Percentiles rank a stretch among this genome's conserved stretches.
These are phyloP conservation scores for Endotrypanum monterogeii DNA, from an alignment of 208 protist species.

Conservation along the genomic window DNA sequence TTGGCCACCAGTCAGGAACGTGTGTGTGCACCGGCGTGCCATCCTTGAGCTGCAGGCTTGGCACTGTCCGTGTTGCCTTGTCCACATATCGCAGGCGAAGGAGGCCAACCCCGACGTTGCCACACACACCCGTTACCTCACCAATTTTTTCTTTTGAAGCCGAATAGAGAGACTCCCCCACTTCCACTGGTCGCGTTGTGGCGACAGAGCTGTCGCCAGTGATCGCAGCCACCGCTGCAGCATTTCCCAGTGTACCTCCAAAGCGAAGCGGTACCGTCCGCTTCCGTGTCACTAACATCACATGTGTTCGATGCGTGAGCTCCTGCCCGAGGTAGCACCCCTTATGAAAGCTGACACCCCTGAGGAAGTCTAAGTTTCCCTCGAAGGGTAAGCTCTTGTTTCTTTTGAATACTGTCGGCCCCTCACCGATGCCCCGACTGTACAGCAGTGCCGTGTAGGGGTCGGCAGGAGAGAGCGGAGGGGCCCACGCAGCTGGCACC, in stretches of 20 bases:
- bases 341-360: constrained; percentile 93
- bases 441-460: constrained; percentile 60
- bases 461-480: constrained; percentile 9
- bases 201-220: not conserved
- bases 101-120: constrained; percentile 56
- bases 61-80: constrained; percentile 43
- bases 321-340: constrained; percentile 98
- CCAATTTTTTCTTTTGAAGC: constrained; percentile 55
- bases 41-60: constrained; percentile 43
- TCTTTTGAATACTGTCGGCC: constrained; percentile 58
- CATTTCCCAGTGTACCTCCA: not conserved
- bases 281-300: constrained; percentile 94
- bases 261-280: constrained; percentile 85
- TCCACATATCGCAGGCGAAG: constrained; percentile 79
- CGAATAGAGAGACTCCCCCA: constrained; percentile 49
- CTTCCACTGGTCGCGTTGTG: constrained; percentile 5
- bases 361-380: constrained; percentile 90
- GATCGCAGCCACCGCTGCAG: not conserved
- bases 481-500: constrained; percentile 16
- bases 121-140: constrained; percentile 57
- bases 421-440: constrained; percentile 83
- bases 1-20: constrained; percentile 79
- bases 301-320: constrained; percentile 94
- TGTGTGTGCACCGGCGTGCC: constrained; percentile 35
- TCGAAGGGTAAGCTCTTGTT: constrained; percentile 91